Base-by-base conservation (phyloP, 768 basidiomycete genomes). In the Rhizopogon vesiculosus region DNA sequence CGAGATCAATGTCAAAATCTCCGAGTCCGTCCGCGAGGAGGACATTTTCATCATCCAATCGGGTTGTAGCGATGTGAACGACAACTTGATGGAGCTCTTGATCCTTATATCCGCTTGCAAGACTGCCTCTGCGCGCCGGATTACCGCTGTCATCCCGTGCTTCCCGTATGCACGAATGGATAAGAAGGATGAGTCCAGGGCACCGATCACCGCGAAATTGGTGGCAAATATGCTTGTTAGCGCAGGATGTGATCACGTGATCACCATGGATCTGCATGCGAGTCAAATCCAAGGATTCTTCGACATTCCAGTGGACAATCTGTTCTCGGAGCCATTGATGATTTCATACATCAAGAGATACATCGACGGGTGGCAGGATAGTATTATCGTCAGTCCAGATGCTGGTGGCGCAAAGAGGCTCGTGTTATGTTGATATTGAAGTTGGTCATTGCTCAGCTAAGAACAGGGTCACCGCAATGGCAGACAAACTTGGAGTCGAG, bases 221-320 rank as follows among this genome's bases (percentile, higher is more conserved):
- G 92, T 98, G 46, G 95, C 96, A 22, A 98, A 97, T 72, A 98
- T 98, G 96, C 78, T 99, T 57, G 87, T 85, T 43, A 91, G 97
- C 45, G 95, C 97, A 8, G 96, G 96, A 22, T 97, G 94, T 68
- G 96, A 98, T 73, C 96, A 98, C 67, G 89, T 99, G 65, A 98
- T 99, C 62, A 98, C 96, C n/a, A 96, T 98, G 89, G 95, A 98
- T 70, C 76, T 98, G 50, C 96, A 98, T 66, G 95, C 96, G 42
- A 90, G 89, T 64, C 96, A 98, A 75, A 98, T 98, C 57, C 96
- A 98, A 68, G 96, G 96, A 7, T 98, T 98, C 78, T 98, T 98
- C 70, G 94, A 98, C 70, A 93, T 98, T 61, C 96, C 96, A 8
- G 95, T 97, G 28, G 96, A 98, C 75, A 98, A 98, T 70, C 78